Percentiles rank a stretch among this genome's conserved stretches.
Evolutionary conservation across 371 early-diverging fungal genomes (phyloP).

Genomic region (Capniomyces stellatus): DNA sequence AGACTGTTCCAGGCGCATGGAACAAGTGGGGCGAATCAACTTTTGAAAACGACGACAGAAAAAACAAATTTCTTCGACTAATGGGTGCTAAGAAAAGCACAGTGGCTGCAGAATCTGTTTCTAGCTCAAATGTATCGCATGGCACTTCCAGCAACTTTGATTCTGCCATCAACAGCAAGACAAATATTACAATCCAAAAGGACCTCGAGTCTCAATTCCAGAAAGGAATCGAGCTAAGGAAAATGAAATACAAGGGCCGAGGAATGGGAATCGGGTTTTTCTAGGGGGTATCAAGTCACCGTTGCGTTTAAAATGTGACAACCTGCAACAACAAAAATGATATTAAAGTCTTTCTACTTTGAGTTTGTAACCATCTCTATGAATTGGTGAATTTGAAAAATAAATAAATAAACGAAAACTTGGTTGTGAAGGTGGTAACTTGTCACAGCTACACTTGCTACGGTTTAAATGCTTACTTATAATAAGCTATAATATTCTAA

Average conservation of each 20-base stretch:
- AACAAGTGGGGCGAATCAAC: slow-evolving; percentile 3
- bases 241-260: slow-evolving; percentile 1
- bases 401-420: no score
- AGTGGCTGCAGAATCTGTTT: not conserved
- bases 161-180: not conserved
- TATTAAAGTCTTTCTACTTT: no score
- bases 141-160: not conserved
- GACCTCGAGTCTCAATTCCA: slow-evolving; percentile 2
- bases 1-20: not conserved
- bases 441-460: no score
- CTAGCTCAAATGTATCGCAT: not conserved
- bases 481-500: no score
- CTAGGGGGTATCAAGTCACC: no score
- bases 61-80: slow-evolving; percentile 5
- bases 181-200: not conserved
- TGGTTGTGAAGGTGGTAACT: no score
- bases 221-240: not conserved
- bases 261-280: slow-evolving; percentile 1
- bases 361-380: no score
- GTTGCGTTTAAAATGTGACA: no score
- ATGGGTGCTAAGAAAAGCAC: slow-evolving; percentile 4
- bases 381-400: no score
- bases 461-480: no score
- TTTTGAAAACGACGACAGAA: slow-evolving; percentile 3
- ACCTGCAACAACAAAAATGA: no score